Evolutionary conservation across 495 filamentous ascomycete species (phyloP), one percentile per base, ranked within the genome.

Genomic region (Chaetomium tenue): DNA sequence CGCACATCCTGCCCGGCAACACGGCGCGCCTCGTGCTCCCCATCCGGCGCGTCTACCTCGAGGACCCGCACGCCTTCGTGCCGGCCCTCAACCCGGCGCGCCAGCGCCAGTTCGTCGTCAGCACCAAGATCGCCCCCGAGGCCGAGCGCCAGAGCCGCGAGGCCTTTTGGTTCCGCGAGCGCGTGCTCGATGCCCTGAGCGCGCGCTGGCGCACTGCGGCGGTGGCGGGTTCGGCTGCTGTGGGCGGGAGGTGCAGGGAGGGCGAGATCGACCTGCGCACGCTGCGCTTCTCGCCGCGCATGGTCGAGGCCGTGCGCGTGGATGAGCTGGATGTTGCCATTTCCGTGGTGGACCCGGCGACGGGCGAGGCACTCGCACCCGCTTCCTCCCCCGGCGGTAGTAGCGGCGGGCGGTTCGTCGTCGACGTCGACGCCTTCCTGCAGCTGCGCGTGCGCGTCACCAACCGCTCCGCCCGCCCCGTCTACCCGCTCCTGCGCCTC

Each of bases 131-230:
- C 55, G 87, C 89, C 0, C 89, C 91, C 2, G 90, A 94, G 63
- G 85, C 83, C 26, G 92, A 97, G 75, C 84, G 88, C 40, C 85
- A 87, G 8, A 88, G 82, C 48, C 83, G 93, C 46, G 91, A 96
- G 77, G 87, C 88, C 2, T 97, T 97, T 75, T 97, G 93, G 93
- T 97, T 91, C 77, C 84, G 93, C 8, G 89, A 95, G 70, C 89
- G 88, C 71, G 81, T 97, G 2, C 82, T 97, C 12, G 89, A 90
- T 63, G 79, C 81, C 23, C 73, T 96, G 3, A 77, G 77, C 5
- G 93, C 87, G 3, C 82, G 78, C 2, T 97, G 93, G 93, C 53
- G 65, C 30, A 64, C 72, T 9, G 55, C 61, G 7, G 83, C 79
- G 39, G 88, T 91, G 28, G 65, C 81, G 23, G 33, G 33, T 33